phyloP scores from a whole-genome alignment of 352 stramenopile genomes.

The Phytophthora litchii region DNA sequence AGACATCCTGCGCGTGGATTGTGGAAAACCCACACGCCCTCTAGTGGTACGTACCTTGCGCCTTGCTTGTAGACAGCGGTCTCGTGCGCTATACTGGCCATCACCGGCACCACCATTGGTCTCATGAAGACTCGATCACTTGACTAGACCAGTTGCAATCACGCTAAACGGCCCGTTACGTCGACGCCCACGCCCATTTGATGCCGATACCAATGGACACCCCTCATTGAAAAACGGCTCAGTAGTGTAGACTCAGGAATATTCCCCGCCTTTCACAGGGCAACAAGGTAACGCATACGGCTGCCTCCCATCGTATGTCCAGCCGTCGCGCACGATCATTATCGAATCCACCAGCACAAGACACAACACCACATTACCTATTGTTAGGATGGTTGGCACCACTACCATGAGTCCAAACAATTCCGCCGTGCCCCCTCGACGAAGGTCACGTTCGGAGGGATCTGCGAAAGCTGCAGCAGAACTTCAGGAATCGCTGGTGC shows the following conservation, averaged over 20 bases:
- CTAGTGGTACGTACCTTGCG: conserved; percentile 5
- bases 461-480: conserved; percentile 14
- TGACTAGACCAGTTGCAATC: conserved; percentile 1
- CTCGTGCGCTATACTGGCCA: conserved; percentile 17
- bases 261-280: conserved; percentile 26
- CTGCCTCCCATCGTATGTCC: conserved; percentile 6
- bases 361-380: background rate
- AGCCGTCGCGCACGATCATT: conserved; percentile 19
- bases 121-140: conserved; percentile 14
- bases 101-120: conserved; percentile 4
- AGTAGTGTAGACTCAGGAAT: conserved; percentile 18
- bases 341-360: conserved; percentile 20
- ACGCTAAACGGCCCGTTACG: conserved; percentile 1
- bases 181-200: conserved; percentile 1
- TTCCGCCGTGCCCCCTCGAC: conserved; percentile 7
- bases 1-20: conserved; percentile 16
- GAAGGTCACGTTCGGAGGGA: conserved; percentile 32
- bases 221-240: conserved; percentile 1
- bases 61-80: background rate
- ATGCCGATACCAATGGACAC: conserved; percentile 4
- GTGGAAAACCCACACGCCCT: conserved; percentile 25
- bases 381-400: conserved; percentile 12
- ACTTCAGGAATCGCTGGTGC: conserved; percentile 6
- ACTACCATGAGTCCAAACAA: background rate
- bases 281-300: conserved; percentile 2